Conservation (phyloP, 2,329 filamentous ascomycete species). For the Pseudopithomyces maydicus region DNA sequence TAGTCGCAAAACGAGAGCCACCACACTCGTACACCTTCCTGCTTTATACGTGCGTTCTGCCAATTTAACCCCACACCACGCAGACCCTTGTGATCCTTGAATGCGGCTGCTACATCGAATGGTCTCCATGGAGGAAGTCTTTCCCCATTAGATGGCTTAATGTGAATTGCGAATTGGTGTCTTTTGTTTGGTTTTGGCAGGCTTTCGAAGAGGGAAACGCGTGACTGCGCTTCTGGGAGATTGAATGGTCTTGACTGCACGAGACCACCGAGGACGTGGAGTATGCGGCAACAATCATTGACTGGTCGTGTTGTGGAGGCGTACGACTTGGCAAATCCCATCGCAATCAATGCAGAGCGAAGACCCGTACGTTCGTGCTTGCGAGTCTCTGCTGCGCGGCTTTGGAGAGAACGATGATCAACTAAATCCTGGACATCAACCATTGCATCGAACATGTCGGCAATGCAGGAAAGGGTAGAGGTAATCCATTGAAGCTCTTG, state of each 20-base stretch:
- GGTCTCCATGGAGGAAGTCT: not conserved
- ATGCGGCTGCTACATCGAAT: not conserved
- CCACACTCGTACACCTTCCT: constrained; percentile 1
- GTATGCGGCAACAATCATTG: not conserved
- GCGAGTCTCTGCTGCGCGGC: not conserved
- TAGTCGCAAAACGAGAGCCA: not conserved
- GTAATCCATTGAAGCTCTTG: not conserved
- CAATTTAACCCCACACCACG: constrained; percentile 5
- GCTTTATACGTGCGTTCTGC: not conserved
- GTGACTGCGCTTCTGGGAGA: not conserved
- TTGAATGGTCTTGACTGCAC: not conserved
- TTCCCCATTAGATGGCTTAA: not conserved
- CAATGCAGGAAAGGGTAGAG: not conserved
- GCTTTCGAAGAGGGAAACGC: not conserved
- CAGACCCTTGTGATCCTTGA: not conserved
- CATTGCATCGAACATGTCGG: not conserved
- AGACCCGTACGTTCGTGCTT: not conserved
- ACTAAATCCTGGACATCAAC: constrained; percentile 2
- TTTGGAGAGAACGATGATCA: not conserved
- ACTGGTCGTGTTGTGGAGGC: not conserved
- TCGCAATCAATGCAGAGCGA: not conserved
- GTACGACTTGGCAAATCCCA: not conserved
- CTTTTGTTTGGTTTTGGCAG: not conserved
- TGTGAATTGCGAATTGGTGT: not conserved
- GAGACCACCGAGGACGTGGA: constrained; percentile 1